phyloP scores from a whole-genome alignment of 306 rosid genomes.

The Senna siamea region DNA sequence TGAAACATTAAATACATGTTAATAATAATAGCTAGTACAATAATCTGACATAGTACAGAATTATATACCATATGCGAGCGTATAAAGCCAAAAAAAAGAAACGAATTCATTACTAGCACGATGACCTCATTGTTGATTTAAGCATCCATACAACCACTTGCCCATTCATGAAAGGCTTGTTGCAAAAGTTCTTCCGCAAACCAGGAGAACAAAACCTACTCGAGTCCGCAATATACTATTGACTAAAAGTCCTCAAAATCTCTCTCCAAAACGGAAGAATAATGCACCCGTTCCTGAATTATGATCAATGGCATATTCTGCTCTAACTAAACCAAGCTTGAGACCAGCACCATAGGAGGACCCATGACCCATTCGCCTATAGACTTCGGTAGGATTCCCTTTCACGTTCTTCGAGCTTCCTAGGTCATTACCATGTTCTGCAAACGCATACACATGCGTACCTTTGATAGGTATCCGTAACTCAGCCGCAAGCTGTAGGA shows the following conservation, averaged over 20 bases:
- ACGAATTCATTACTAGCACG: background rate
- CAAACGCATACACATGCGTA: slow-evolving; percentile 83
- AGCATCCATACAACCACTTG: slow-evolving; percentile 33
- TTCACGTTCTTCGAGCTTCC: slow-evolving; percentile 89
- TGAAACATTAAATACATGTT: slow-evolving; percentile 7
- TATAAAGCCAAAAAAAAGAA: background rate
- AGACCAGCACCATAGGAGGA: slow-evolving; percentile 89
- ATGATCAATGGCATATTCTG: slow-evolving; percentile 90
- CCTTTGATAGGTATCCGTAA: slow-evolving; percentile 83
- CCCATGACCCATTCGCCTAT: slow-evolving; percentile 88
- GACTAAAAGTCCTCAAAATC: slow-evolving; percentile 60
- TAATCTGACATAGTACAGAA: slow-evolving; percentile 22
- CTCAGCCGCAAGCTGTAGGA: slow-evolving; percentile 86
- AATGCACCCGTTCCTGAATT: slow-evolving; percentile 91
- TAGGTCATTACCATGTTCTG: slow-evolving; percentile 91
- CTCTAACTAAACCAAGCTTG: slow-evolving; percentile 87
- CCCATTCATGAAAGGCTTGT: slow-evolving; percentile 28
- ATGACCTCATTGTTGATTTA: slow-evolving; percentile 38
- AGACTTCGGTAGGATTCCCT: slow-evolving; percentile 95
- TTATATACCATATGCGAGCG: slow-evolving; percentile 2
- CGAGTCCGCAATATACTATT: slow-evolving; percentile 28
- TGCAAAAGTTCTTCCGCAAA: slow-evolving; percentile 44
- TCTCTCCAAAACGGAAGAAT: slow-evolving; percentile 95
- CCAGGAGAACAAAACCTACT: slow-evolving; percentile 34
- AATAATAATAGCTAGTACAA: slow-evolving; percentile 2